Evolutionary conservation across 1,284 basidiomycete genomes (phyloP).

Genomic region (Ustilago loliicola): DNA sequence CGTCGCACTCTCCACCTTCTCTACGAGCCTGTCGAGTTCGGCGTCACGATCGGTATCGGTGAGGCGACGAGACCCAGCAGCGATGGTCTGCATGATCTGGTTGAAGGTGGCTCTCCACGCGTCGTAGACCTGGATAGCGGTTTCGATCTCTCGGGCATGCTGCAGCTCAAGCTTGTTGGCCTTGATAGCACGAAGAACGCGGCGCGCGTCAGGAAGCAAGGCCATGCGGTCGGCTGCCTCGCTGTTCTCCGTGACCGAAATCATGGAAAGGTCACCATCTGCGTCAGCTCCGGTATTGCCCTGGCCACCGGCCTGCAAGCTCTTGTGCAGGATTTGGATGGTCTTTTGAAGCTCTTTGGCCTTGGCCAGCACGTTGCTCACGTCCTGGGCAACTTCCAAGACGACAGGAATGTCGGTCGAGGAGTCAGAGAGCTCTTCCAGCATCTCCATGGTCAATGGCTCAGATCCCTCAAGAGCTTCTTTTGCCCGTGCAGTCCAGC

Average conservation of each 20-base stretch:
- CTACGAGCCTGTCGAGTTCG: conserved; percentile 48
- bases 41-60: conserved; percentile 35
- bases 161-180: conserved; percentile 49
- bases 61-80: conserved; percentile 25
- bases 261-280: conserved; percentile 46
- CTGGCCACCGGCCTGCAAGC: conserved; percentile 19
- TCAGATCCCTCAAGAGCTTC: conserved; percentile 21
- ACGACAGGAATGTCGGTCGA: conserved; percentile 50
- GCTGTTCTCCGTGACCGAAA: conserved; percentile 42
- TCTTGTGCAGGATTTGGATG: conserved; percentile 32
- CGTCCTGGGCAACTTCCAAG: conserved; percentile 40
- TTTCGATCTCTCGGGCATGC: conserved; percentile 34
- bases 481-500: conserved; percentile 46
- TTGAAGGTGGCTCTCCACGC: conserved; percentile 49
- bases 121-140: conserved; percentile 54
- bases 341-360: conserved; percentile 49
- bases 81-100: conserved; percentile 36
- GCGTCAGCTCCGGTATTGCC: conserved; percentile 8
- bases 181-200: conserved; percentile 40
- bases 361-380: conserved; percentile 40
- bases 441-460: conserved; percentile 26
- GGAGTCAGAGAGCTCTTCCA: conserved; percentile 48
- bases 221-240: conserved; percentile 40
- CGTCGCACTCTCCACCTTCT: conserved; percentile 41
- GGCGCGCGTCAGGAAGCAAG: conserved; percentile 55